Evolutionary conservation across 2,329 filamentous ascomycete species (phyloP).

Genomic region (Cyclaneusma minus): DNA sequence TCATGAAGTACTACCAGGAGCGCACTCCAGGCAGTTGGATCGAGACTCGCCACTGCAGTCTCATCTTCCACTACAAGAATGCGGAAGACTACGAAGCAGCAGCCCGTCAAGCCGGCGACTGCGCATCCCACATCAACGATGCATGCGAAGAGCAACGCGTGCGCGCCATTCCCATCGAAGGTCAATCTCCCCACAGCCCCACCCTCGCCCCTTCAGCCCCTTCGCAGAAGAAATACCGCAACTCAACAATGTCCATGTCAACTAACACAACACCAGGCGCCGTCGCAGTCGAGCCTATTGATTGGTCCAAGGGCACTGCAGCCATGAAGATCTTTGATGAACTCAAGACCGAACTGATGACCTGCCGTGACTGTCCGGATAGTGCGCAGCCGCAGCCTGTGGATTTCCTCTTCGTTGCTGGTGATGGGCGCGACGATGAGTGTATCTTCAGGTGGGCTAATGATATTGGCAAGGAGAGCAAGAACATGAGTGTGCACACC

Average conservation of each 20-base stretch:
- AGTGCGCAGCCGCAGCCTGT: slow-evolving; percentile 27
- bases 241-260: too few relatives aligned
- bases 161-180: slow-evolving; percentile 67
- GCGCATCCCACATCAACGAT: slow-evolving; percentile 89
- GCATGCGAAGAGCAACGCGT: slow-evolving; percentile 73
- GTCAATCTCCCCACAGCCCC: slow-evolving; percentile 6
- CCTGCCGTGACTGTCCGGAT: too few relatives aligned
- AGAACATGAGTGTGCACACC: slow-evolving; percentile 58
- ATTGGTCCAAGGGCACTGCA: slow-evolving; percentile 79
- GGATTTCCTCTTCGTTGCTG: slow-evolving; percentile 80
- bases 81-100: slow-evolving; percentile 65
- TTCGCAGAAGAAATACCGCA: too few relatives aligned
- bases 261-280: slow-evolving; percentile 26
- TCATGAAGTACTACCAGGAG: slow-evolving; percentile 80
- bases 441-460: slow-evolving; percentile 93
- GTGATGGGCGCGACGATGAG: slow-evolving; percentile 86
- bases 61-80: slow-evolving; percentile 81
- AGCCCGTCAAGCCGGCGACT: slow-evolving; percentile 69
- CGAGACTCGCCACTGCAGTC: slow-evolving; percentile 80
- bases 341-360: slow-evolving; percentile 26
- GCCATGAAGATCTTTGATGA: slow-evolving; percentile 57
- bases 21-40: slow-evolving; percentile 78
- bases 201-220: slow-evolving; percentile 2
- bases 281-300: slow-evolving; percentile 69
- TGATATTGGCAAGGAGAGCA: slow-evolving; percentile 41